Evolutionary conservation across 192 early-diverging fungal genomes (phyloP), one percentile per base, ranked within the genome.

Genomic region (Diversispora eburnea): DNA sequence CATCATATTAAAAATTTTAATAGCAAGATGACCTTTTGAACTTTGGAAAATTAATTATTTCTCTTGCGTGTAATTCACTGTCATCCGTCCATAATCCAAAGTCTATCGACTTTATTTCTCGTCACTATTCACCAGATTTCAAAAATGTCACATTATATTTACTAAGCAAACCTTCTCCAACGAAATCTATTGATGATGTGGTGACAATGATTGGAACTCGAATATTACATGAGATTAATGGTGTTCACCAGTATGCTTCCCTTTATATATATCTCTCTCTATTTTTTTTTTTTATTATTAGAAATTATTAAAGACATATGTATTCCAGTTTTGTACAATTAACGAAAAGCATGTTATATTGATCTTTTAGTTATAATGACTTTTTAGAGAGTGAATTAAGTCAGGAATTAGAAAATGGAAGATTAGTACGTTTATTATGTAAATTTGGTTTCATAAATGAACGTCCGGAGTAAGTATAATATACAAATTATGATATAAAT

Each of bases 361-460:
- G 4, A 49, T 60, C 17, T 12, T 9, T 22, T 62, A 82, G 80
- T 67, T 84, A 90, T 62, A 92, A 91, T 33, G 97, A 99, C 75
- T 64, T 88, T 55, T 83, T 98, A 59, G 90, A 92, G 80, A 85
- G 78, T 48, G 93, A 92, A 63, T 80, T 98, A 68, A 78, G 83
- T 43, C 81, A 88, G 42, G 98, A 99, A 81, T 84, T 95, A 58
- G 90, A 95, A 79, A 99, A 99, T 73, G 94, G 93, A 42, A 89
- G 98, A 33, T 70, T 98, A 49, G 87, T 91, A n/a, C 81, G 95
- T 42, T 77, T 99, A 45, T 49, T 99, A 52, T 89, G 88, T 81
- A 97, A 98, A 79, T 84, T 98, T 57, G 94, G 92, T 22, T 95
- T 94, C 75, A 94, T 99, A 54, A 81, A 78, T 20, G 76, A 79